Conservation (phyloP, 176 grass and related monocot species). For the Avena insularis region DNA sequence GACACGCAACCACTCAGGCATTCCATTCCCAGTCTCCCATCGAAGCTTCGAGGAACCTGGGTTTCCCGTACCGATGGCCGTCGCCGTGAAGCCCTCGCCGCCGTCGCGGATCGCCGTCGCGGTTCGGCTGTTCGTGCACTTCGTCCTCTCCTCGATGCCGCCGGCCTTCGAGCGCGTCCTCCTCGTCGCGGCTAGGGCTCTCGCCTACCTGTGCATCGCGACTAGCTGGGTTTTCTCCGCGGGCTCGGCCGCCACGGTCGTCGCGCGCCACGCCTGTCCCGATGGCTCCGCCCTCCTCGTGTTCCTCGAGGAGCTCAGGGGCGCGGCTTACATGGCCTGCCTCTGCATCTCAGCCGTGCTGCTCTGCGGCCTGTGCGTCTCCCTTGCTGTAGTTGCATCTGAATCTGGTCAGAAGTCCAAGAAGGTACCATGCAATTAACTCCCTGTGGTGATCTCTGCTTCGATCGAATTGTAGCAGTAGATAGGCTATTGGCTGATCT, state of each 20-base stretch:
- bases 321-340: background rate
- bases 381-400: background rate
- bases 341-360: background rate
- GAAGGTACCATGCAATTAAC: background rate
- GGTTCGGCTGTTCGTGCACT: background rate
- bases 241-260: background rate
- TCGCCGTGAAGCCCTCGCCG: background rate
- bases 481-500: background rate
- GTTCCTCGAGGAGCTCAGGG: background rate
- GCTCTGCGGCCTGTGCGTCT: background rate
- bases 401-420: background rate
- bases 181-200: background rate
- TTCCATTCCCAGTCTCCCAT: too few species aligned
- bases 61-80: background rate
- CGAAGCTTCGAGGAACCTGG: slow-evolving; percentile 21
- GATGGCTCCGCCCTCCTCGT: background rate
- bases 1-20: background rate
- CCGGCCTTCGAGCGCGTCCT: background rate
- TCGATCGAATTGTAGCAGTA: background rate
- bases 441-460: background rate
- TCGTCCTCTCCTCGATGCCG: background rate
- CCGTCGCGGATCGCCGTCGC: background rate
- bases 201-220: background rate
- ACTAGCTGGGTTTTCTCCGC: background rate
- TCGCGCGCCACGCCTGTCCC: background rate